Percentiles rank a stretch among this genome's conserved stretches.
phyloP scores from a whole-genome alignment of 2,329 filamentous ascomycete genomes.

The Aureobasidium namibiae region DNA sequence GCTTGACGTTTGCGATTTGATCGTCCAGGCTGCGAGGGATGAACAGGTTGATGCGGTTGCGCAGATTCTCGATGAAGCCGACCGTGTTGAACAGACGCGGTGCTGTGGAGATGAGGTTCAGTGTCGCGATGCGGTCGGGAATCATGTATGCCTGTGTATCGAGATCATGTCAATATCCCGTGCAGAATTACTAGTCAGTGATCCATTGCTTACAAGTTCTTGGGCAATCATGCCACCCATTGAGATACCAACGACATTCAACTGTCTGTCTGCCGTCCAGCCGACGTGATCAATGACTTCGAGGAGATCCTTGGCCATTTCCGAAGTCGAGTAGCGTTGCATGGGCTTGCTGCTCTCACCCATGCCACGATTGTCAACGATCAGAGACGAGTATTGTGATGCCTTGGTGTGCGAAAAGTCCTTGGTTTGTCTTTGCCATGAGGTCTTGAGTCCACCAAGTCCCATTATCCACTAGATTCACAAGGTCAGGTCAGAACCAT shows the following conservation, averaged over 20 bases:
- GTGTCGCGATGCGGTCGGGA: constrained; percentile 40
- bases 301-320: constrained; percentile 73
- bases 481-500: neutral
- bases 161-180: neutral
- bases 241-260: constrained; percentile 69
- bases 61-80: constrained; percentile 55
- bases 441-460: constrained; percentile 57
- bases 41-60: constrained; percentile 47
- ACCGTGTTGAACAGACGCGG: constrained; percentile 40
- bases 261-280: constrained; percentile 52
- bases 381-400: constrained; percentile 61
- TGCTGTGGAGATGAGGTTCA: constrained; percentile 43
- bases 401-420: constrained; percentile 68
- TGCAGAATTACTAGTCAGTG: neutral
- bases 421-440: constrained; percentile 77
- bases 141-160: constrained; percentile 33
- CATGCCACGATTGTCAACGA: constrained; percentile 80
- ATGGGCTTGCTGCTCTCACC: constrained; percentile 71
- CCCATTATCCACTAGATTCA: constrained; percentile 67
- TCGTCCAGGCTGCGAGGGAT: constrained; percentile 63
- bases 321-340: constrained; percentile 68
- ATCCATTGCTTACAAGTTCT: constrained; percentile 50
- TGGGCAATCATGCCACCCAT: constrained; percentile 92
- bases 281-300: constrained; percentile 62
- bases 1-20: constrained; percentile 56